These are phyloP conservation scores for Rachicladosporium sp. DNA, from an alignment of 2,329 filamentous ascomycete genomes.

Conservation along the genomic window DNA sequence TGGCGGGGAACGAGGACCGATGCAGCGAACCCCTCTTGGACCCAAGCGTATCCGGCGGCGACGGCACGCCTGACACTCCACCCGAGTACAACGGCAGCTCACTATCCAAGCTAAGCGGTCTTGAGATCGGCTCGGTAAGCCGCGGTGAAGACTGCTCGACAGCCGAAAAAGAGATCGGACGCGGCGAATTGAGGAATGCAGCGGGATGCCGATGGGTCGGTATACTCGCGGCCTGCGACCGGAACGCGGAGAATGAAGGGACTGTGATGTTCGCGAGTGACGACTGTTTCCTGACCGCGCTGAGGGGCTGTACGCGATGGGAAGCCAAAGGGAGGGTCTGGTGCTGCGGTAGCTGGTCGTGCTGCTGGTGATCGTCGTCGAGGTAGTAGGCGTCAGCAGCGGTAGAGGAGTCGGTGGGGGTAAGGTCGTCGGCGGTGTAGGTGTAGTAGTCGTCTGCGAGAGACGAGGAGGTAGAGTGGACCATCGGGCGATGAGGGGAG, in stretches of 20 bases:
- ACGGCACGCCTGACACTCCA: conserved; percentile 7
- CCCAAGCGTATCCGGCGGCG: too few species aligned
- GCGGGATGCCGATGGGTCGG: conserved; percentile 33
- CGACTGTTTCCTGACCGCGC: conserved; percentile 11
- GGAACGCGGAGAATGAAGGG: conserved; percentile 33
- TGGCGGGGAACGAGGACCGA: too few species aligned
- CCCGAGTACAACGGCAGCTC: conserved; percentile 16
- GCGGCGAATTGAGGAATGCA: conserved; percentile 30
- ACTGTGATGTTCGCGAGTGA: conserved; percentile 29
- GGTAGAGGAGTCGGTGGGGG: conserved; percentile 6
- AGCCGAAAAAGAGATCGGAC: conserved; percentile 31
- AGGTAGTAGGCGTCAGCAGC: conserved; percentile 4
- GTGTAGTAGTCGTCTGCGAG: conserved; percentile 8
- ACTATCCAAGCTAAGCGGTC: conserved; percentile 23
- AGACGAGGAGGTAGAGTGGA: conserved; percentile 8
- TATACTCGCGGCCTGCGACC: conserved; percentile 29
- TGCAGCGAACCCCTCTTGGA: too few species aligned
- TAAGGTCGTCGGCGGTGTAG: conserved; percentile 6
- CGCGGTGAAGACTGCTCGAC: conserved; percentile 31
- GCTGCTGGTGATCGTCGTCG: conserved; percentile 6
- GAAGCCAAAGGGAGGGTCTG: neutral
- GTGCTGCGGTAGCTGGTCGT: conserved; percentile 4
- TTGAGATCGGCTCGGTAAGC: conserved; percentile 15
- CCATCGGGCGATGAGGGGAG: conserved; percentile 2
- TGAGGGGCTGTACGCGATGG: neutral